Evolutionary conservation across 2,329 filamentous ascomycete genomes (phyloP).

Genomic region (Lecanosticta acicola): DNA sequence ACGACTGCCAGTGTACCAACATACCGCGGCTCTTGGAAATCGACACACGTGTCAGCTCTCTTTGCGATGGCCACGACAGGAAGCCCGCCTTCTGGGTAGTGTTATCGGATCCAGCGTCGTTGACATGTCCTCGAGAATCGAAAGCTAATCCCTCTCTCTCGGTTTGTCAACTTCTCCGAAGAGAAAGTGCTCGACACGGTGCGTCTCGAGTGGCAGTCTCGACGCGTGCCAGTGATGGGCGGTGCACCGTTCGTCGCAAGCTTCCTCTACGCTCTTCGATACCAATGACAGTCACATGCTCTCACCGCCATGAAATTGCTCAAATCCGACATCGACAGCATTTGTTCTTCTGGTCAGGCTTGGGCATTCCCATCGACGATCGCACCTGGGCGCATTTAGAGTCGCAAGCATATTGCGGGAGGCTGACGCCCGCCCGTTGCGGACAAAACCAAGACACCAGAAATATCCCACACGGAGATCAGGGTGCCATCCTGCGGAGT

Average conservation of each 20-base stretch:
- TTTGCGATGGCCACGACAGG: neutral
- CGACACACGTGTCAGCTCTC: neutral
- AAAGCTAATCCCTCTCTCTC: neutral
- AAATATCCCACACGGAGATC: neutral
- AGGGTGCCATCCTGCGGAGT: neutral
- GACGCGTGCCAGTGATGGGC: constrained; percentile 16
- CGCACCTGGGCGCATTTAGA: neutral
- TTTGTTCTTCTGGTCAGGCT: no score
- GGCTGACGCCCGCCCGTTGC: neutral
- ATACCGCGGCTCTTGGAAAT: constrained; percentile 2
- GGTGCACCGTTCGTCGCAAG: neutral
- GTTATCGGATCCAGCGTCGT: constrained; percentile 13
- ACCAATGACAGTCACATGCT: neutral
- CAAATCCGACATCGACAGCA: no score
- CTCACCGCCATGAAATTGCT: neutral
- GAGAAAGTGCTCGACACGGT: constrained; percentile 4
- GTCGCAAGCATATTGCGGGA: neutral
- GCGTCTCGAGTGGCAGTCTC: neutral
- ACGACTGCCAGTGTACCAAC: no score
- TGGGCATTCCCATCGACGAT: neutral
- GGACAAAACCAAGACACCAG: constrained; percentile 1
- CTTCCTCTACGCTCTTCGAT: no score
- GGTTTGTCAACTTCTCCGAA: neutral
- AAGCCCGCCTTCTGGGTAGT: constrained; percentile 8
- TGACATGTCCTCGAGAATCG: constrained; percentile 5